These are phyloP conservation scores for Saccharomycopsis amapae DNA, from an alignment of 805 yeast genomes.

Conservation along the genomic window DNA sequence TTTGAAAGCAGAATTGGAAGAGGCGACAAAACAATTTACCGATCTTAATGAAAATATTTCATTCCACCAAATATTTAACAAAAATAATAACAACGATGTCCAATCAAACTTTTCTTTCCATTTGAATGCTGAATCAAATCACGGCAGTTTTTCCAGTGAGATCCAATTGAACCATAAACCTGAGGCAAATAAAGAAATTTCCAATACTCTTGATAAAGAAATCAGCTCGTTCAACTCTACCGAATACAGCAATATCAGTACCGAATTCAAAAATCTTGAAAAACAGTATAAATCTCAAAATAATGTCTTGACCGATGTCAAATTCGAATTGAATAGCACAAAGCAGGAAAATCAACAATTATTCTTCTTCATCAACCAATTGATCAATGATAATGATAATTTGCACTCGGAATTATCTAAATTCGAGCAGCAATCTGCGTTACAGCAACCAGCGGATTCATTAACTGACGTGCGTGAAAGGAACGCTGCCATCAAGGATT, in stretches of 20 bases:
- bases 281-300: slow-evolving; percentile 8
- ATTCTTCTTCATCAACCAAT: slow-evolving; percentile 15
- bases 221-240: slow-evolving; percentile 1
- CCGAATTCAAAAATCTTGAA: slow-evolving; percentile 8
- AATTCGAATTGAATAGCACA: slow-evolving; percentile 13
- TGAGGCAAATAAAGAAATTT: neutral
- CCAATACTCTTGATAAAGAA: slow-evolving; percentile 9
- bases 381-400: slow-evolving; percentile 16
- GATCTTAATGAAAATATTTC: slow-evolving; percentile 13
- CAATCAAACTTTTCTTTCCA: neutral
- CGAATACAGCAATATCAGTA: slow-evolving; percentile 2
- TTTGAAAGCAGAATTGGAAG: slow-evolving; percentile 9
- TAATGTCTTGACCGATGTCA: neutral
- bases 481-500: neutral
- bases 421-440: too few relatives aligned
- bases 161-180: too few relatives aligned
- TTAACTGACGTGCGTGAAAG: too few relatives aligned
- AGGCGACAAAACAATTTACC: slow-evolving; percentile 6
- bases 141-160: neutral
- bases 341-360: slow-evolving; percentile 17
- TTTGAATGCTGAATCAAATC: neutral
- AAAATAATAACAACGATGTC: neutral
- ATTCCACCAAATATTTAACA: neutral
- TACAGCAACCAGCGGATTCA: too few relatives aligned
- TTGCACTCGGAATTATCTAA: neutral